phyloP scores from a whole-genome alignment of 1,284 basidiomycete species.

The Papiliotrema nemorosa region DNA sequence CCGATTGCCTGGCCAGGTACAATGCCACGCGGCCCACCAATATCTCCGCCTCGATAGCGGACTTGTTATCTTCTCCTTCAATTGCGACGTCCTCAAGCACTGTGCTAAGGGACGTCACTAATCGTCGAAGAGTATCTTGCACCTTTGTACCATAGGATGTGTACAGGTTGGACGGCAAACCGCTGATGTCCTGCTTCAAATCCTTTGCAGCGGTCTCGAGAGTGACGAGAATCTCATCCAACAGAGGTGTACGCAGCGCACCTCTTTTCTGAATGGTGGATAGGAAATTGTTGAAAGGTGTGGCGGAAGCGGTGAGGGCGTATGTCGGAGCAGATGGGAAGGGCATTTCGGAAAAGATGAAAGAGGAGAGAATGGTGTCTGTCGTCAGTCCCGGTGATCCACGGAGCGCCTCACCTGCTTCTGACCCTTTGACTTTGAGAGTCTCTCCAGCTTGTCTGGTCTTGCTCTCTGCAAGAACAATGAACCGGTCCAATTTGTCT shows the following conservation, averaged over 20 bases:
- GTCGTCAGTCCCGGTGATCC: neutral
- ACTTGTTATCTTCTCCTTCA: constrained; percentile 19
- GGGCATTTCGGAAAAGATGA: constrained; percentile 39
- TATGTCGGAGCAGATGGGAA: constrained; percentile 30
- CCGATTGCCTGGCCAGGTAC: constrained; percentile 30
- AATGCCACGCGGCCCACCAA: constrained; percentile 44
- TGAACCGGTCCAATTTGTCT: constrained; percentile 29
- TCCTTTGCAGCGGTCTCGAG: constrained; percentile 32
- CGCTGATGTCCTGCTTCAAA: constrained; percentile 35
- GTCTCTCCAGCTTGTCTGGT: constrained; percentile 23
- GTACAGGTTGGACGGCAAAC: constrained; percentile 21
- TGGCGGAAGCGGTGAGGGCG: constrained; percentile 18
- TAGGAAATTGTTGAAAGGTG: constrained; percentile 35
- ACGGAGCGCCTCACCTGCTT: constrained; percentile 18
- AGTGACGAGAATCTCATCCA: constrained; percentile 33
- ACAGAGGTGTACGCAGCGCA: constrained; percentile 35
- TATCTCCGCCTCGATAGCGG: constrained; percentile 35
- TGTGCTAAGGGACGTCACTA: constrained; percentile 27
- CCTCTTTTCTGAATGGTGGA: constrained; percentile 33
- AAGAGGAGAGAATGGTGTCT: constrained; percentile 35
- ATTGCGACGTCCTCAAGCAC: constrained; percentile 26
- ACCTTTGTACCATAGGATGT: constrained; percentile 26
- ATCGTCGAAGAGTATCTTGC: constrained; percentile 14
- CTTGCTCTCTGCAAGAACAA: constrained; percentile 16
- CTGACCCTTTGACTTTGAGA: constrained; percentile 16